Base-by-base conservation (phyloP, 2,329 filamentous ascomycete species). In the Fusarium irregulare region DNA sequence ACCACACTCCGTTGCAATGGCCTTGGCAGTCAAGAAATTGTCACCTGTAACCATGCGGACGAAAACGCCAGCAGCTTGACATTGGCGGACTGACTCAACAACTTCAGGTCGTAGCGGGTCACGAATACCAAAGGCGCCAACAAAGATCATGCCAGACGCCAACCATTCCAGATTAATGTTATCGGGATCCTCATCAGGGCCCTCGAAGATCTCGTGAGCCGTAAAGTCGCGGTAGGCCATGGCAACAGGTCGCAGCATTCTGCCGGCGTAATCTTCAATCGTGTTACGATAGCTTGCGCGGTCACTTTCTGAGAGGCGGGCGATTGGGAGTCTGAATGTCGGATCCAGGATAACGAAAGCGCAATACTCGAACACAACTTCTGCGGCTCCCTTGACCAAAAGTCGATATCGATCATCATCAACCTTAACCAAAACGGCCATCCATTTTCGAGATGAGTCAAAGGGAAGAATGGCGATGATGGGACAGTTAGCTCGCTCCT, bases 211-310 rank as follows among this genome's bases (percentile, higher is more conserved):
- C 27, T 92, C 92, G 86, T 90, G 92, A 61, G 82, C 83, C 28
- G 89, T 85, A 63, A 92, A 93, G 69, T 96, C 93, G 47, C 88
- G 86, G 78, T 92, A 94, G 7, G 92, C 85, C 68, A 94, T 84
- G 20, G 88, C 92, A 56, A 95, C 93, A 1, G 92, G 93, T 49
- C 92, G 89, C 14, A 95, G 85, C 60, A 91, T 92, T 11, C 88
- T 86, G 9, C 86, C 86, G 3, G 92, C 91, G 73, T 93, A 93
- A 14, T 76, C 75, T 12, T 78, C 72, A 11, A 82, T 82, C 1
- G 77, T 79, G 18, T 70, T 73, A n/a, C 76, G 71, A 20, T 81
- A 74, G 42, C 75, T 76, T 21, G 70, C 67, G 6, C 78, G 75
- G n/a, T 77, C 75, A 2, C 77, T 73, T n/a, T 78, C 76, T 2